Conservation (phyloP, 805 yeast species). For the Myxozyma vanderwaltii region DNA sequence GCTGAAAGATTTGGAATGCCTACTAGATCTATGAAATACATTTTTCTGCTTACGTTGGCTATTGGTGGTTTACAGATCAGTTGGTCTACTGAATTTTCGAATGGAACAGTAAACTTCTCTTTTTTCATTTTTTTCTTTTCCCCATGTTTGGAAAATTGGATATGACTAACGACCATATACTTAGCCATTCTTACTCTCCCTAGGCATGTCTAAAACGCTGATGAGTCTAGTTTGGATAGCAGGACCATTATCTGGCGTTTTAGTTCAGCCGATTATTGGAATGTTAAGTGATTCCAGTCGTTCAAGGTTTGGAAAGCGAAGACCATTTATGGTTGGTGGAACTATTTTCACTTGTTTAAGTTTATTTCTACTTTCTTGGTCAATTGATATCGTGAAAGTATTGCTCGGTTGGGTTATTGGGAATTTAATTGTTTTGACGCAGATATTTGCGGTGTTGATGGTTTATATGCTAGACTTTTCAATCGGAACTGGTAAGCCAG, state of each 20-base stretch:
- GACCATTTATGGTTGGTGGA: conserved; percentile 62
- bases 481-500: conserved; percentile 44
- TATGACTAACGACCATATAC: not conserved
- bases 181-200: conserved; percentile 55
- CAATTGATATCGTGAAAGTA: conserved; percentile 46
- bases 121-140: not conserved
- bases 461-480: conserved; percentile 60
- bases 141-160: not conserved
- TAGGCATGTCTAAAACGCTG: conserved; percentile 60
- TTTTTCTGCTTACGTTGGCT: conserved; percentile 50
- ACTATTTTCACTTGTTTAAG: conserved; percentile 52
- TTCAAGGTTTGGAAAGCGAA: conserved; percentile 52
- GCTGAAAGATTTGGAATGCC: conserved; percentile 15
- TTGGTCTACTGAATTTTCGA: conserved; percentile 67
- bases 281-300: conserved; percentile 56
- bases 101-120: conserved; percentile 47
- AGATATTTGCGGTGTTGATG: conserved; percentile 56
- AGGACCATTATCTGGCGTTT: conserved; percentile 63
- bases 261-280: conserved; percentile 68
- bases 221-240: conserved; percentile 67
- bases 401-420: conserved; percentile 45
- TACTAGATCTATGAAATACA: conserved; percentile 49
- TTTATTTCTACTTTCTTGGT: conserved; percentile 50
- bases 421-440: conserved; percentile 40
- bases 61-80: conserved; percentile 64